phyloP scores from a whole-genome alignment of 108 stramenopile species.

The Nitzschia inconspicua region DNA sequence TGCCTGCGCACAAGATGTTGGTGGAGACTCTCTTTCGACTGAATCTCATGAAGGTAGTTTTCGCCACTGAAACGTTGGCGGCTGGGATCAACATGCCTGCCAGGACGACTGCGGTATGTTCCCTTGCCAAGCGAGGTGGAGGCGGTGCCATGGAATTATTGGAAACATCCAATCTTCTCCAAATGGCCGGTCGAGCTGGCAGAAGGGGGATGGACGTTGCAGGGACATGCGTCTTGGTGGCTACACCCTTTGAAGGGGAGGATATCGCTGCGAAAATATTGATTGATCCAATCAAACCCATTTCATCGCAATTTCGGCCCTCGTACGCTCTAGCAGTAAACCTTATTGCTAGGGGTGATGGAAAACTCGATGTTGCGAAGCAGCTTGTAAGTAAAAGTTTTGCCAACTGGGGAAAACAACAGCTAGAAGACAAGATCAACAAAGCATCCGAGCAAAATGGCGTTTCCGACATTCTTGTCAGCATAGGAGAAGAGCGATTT shows the following conservation, averaged over 20 bases:
- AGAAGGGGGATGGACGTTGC: conserved; percentile 62
- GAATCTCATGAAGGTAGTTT: conserved; percentile 86
- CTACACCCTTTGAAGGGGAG: conserved; percentile 73
- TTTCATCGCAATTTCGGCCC: conserved; percentile 76
- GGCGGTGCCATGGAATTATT: conserved; percentile 57
- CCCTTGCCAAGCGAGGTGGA: conserved; percentile 80
- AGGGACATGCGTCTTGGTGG: conserved; percentile 69
- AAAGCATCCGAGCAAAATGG: conserved; percentile 23
- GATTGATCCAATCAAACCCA: conserved; percentile 67
- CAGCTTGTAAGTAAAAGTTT: conserved; percentile 74
- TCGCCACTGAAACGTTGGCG: conserved; percentile 94
- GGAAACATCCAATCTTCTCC: conserved; percentile 76
- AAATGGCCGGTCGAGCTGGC: conserved; percentile 90
- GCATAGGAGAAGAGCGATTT: conserved; percentile 52
- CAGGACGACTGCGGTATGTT: conserved; percentile 83
- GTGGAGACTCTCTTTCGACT: conserved; percentile 83
- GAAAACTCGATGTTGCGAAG: conserved; percentile 67
- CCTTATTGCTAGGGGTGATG: conserved; percentile 60
- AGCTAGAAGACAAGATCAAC: conserved; percentile 42
- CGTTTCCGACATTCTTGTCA: conserved; percentile 25
- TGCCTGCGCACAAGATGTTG: conserved; percentile 89
- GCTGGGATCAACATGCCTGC: conserved; percentile 91
- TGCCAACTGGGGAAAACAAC: conserved; percentile 64
- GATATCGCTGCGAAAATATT: conserved; percentile 68
- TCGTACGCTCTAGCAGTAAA: conserved; percentile 79